Percentiles rank a stretch among this genome's conserved stretches.
Conservation (phyloP, 1,284 basidiomycete species). For the Puccinia coronata region DNA sequence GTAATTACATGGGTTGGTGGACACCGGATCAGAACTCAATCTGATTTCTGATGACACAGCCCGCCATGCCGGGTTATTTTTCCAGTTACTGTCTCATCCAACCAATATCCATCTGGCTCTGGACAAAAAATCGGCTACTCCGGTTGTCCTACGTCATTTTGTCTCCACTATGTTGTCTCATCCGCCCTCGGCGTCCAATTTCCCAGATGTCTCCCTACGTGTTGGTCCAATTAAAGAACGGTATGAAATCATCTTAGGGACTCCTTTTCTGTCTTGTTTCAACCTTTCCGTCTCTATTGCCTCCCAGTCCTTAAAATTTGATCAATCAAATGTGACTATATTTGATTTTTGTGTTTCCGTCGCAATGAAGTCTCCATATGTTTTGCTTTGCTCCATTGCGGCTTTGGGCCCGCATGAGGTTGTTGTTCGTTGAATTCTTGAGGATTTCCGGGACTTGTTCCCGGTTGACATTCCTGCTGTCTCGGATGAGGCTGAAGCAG, state of each 20-base stretch:
- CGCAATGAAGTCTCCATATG: not conserved
- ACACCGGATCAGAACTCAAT: not conserved
- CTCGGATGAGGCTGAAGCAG: not conserved
- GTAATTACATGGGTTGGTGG: not conserved
- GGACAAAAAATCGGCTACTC: not conserved
- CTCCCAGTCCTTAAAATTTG: not conserved
- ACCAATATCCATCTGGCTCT: not conserved
- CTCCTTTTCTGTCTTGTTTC: not conserved
- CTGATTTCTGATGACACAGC: not conserved
- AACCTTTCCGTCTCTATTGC: slow-evolving; percentile 13
- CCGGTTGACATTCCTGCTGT: not conserved
- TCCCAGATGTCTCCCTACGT: not conserved
- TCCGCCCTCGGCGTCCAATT: not conserved
- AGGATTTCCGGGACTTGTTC: not conserved
- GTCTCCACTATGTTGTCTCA: too few species aligned
- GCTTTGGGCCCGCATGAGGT: not conserved
- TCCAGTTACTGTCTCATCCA: not conserved
- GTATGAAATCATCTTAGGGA: not conserved
- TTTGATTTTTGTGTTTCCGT: not conserved
- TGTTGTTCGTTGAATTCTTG: not conserved
- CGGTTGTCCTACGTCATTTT: not conserved
- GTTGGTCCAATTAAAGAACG: not conserved
- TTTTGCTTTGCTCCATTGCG: not conserved
- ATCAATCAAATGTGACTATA: not conserved
- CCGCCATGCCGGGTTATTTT: not conserved